A percentile compares a stretch with the other conserved stretches of the same genome.
phyloP scores from a whole-genome alignment of 306 rosid genomes.

The Citrullus amarus region DNA sequence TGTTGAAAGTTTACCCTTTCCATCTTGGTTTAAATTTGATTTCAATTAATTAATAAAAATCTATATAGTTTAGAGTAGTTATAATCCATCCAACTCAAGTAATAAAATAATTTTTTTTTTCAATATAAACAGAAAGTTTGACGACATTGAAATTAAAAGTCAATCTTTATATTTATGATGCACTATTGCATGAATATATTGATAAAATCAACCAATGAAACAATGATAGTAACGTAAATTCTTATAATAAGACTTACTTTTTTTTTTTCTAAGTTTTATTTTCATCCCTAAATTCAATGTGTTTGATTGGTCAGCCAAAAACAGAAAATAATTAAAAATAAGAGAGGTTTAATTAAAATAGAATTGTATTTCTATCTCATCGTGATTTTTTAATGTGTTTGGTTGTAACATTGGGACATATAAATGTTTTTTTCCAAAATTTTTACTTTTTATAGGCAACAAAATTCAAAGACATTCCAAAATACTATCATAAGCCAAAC shows the following conservation, averaged over 20 bases:
- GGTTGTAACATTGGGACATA: too few relatives aligned
- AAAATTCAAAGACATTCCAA: too few relatives aligned
- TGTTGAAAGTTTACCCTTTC: background rate
- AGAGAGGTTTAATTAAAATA: too few relatives aligned
- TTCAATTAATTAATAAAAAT: background rate
- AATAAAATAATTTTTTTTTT: background rate
- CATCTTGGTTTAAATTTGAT: background rate
- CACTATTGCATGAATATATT: background rate
- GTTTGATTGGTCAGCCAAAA: too few relatives aligned
- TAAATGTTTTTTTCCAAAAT: too few relatives aligned
- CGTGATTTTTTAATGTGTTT: too few relatives aligned
- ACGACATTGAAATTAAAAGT: background rate
- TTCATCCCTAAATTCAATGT: too few relatives aligned
- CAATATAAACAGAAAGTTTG: background rate
- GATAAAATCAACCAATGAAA: background rate
- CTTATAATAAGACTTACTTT: background rate
- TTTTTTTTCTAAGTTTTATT: too few relatives aligned
- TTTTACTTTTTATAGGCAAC: too few relatives aligned
- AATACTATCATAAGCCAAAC: too few relatives aligned
- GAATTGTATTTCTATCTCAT: too few relatives aligned
- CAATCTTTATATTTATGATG: background rate
- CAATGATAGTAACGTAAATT: background rate
- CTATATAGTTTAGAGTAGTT: background rate
- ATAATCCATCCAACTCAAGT: background rate
- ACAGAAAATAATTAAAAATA: too few relatives aligned